phyloP scores from a whole-genome alignment of 441 rosid genomes.

The Pelargonium cotyledonis region DNA sequence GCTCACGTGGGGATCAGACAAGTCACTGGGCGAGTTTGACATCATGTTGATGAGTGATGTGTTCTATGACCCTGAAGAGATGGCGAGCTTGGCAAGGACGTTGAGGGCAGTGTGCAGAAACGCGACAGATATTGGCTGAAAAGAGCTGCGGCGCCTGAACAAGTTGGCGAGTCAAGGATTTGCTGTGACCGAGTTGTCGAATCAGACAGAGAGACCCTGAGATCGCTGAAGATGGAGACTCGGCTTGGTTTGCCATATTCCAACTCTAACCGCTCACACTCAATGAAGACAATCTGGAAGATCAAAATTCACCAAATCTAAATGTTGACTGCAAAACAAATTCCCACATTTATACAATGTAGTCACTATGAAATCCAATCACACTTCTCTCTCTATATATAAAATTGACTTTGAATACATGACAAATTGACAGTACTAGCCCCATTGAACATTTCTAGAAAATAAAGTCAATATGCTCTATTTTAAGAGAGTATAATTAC shows the following conservation, averaged over 20 bases:
- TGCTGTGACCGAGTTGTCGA: constrained; percentile 21
- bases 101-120: constrained; percentile 17
- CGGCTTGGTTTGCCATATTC: constrained; percentile 17
- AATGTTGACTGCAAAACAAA: no score
- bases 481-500: constrained; percentile 37
- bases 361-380: neutral
- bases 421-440: neutral
- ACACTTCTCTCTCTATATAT: neutral
- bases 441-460: no score
- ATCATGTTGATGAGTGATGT: constrained; percentile 35
- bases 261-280: constrained; percentile 12
- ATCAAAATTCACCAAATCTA: no score
- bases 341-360: neutral
- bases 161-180: constrained; percentile 27
- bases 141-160: constrained; percentile 29
- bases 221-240: neutral
- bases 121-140: constrained; percentile 19
- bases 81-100: constrained; percentile 23
- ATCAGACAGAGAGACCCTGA: neutral
- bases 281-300: no score
- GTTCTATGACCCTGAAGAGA: constrained; percentile 22
- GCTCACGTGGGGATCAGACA: constrained; percentile 32
- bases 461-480: no score
- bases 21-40: constrained; percentile 22
- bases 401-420: neutral